These are phyloP conservation scores for Anaeramoeba flamelloides DNA, from an alignment of 78 protist species.

Conservation along the genomic window DNA sequence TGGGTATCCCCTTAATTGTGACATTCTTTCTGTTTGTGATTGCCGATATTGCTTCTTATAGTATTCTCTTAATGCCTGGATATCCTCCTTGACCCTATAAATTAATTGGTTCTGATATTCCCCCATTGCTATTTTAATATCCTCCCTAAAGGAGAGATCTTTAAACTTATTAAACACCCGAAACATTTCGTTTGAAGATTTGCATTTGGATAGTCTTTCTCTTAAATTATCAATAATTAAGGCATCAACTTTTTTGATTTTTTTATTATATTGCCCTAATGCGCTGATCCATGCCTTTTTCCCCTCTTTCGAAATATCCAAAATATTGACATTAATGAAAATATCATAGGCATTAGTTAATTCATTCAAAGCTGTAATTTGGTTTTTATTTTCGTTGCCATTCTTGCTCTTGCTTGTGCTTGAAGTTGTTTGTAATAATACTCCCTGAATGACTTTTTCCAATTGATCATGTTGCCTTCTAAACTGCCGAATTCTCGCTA, in stretches of 20 bases:
- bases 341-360: conserved; percentile 36
- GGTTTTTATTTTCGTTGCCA: too few relatives aligned
- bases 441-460: conserved; percentile 24
- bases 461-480: conserved; percentile 48
- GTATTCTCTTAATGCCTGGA: neutral
- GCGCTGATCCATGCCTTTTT: conserved; percentile 30
- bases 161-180: neutral
- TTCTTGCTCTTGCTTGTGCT: too few relatives aligned
- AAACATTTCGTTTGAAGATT: conserved; percentile 44
- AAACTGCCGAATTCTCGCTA: conserved; percentile 25
- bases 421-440: conserved; percentile 15
- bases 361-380: neutral
- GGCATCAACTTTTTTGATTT: conserved; percentile 53
- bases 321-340: conserved; percentile 28
- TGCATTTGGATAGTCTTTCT: conserved; percentile 57
- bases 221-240: conserved; percentile 47
- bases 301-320: conserved; percentile 25
- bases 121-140: neutral
- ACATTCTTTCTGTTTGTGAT: neutral
- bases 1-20: neutral
- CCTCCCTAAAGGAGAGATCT: neutral
- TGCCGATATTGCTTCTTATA: neutral
- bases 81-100: neutral
- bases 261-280: conserved; percentile 33
- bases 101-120: neutral